Evolutionary conservation across 2,329 filamentous ascomycete genomes (phyloP).

Genomic region (Pyrenochaeta sp.): DNA sequence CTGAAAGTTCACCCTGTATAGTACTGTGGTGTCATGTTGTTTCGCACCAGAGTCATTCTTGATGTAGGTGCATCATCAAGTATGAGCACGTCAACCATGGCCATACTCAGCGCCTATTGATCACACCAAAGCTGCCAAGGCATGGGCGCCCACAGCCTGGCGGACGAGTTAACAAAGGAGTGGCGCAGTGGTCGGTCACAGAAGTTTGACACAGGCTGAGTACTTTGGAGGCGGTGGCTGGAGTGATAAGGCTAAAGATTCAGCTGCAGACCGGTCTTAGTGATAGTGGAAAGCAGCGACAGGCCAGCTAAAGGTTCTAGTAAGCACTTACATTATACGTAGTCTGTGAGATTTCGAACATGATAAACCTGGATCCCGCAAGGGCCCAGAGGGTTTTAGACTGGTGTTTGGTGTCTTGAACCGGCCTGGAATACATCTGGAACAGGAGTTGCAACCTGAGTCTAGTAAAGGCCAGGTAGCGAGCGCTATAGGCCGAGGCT

Average conservation of each 20-base stretch:
- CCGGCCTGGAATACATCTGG: neutral
- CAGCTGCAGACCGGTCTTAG: too few species aligned
- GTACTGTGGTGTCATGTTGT: too few species aligned
- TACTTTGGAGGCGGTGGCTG: neutral
- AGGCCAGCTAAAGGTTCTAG: too few species aligned
- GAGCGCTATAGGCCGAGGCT: neutral
- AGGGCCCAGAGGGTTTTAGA: neutral
- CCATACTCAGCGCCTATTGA: too few species aligned
- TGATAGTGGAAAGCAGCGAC: too few species aligned
- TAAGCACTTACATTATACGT: neutral
- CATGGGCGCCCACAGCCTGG: neutral
- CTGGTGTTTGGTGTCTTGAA: neutral
- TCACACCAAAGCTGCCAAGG: neutral
- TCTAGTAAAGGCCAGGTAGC: neutral
- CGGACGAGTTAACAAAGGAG: neutral
- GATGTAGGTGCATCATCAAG: too few species aligned
- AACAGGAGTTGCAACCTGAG: neutral
- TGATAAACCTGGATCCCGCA: too few species aligned
- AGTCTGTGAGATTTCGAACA: neutral
- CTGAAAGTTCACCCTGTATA: too few species aligned
- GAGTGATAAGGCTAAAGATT: too few species aligned
- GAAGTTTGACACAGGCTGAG: neutral
- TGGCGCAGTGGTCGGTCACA: too few species aligned
- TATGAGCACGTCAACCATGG: too few species aligned
- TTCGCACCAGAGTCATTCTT: too few species aligned